Evolutionary conservation across 2,329 filamentous ascomycete genomes (phyloP), one percentile per base, ranked within the genome.

Genomic region (Fusarium camptoceras): DNA sequence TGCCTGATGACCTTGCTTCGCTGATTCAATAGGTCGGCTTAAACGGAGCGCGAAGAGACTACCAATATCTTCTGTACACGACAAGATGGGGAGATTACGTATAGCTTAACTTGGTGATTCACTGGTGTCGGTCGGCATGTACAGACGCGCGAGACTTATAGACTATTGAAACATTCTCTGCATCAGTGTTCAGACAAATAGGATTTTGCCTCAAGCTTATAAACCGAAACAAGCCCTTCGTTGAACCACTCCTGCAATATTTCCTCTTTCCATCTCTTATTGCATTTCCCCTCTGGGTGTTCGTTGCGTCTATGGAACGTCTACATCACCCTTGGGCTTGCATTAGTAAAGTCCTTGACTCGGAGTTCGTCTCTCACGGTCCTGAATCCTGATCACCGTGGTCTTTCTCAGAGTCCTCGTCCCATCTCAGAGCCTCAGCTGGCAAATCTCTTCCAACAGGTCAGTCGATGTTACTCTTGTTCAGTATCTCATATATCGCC

Each of bases 271-370:
- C 22, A 49, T 20, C 37, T 59, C 47, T 31, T 34, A 18, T 39
- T 39, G 27, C 34, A 39, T 49, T 43, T 48, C 27, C 51, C 61
- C 10, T 24, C 16, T 8, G 28, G 64, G 61, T 56, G 41, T 50
- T 61, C 39, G 61, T 66, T 60, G 25, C 64, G 64, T 67, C 56
- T 66, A 66, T 67, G 64, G 56, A 67, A 61, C 64, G 60, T 56
- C 20, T 30, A 53, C 55, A 34, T 55, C 46, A 43, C 61, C 55
- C 41, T 39, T 41, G 50, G 55, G 55, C 50, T 59, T 53, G 44
- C 63, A 55, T 53, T 6, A 49, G 22, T 22, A 31, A 31, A 25
- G 44, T 51, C 47, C 15, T 54, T 34, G 25, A 20, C 14, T 24
- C 20, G 7, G 42, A 24, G 22, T 24, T 24, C 27, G 14, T 12